Evolutionary conservation across 2,329 filamentous ascomycete genomes (phyloP), one percentile per base, ranked within the genome.

Genomic region (Dothidotthia symphoricarpi): DNA sequence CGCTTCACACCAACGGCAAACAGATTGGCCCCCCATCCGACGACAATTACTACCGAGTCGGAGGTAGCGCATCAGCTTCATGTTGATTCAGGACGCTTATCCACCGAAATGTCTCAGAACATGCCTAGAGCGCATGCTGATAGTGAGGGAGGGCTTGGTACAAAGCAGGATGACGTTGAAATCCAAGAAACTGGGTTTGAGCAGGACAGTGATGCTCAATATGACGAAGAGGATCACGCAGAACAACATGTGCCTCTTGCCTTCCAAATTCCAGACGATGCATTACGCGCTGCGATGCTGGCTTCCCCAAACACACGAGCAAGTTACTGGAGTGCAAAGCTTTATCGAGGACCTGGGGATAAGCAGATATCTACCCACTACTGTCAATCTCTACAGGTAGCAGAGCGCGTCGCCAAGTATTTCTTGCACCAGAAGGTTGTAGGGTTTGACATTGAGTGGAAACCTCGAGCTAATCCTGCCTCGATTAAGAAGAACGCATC

Each of bases 401-500:
- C 85, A 30, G 88, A 95, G 61, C 69, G 74, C 6, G 79, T 86
- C 6, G 70, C 78, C n/a, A 68, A 78, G 41, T 75, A 85, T 42
- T 95, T 96, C 53, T 52, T 81, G 30, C 53, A 76, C 13, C 81
- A 91, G 55, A 75, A 79, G 32, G 69, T 93, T 3, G 62, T 96
- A n/a, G 90, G 90, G 0, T 88, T 95, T 46, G 90, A 96, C 55
- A 75, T 95, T 31, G 90, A 96, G 69, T 96, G 90, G 90, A 84
- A 84, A 48, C 53, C 55, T 15, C 47, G 36, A 11, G 47, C 50
- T 11, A 34, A 30, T 4, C 34, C 44, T 13, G 28, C 28, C 2
- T 55, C 87, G 8, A 88, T 88, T 10, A 83, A 86, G 1, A 88
- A 95, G 63, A 88, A 89, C 47, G 80, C 90, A 7, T 93, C 87